These are phyloP conservation scores for Paraphoma sp. DNA, from an alignment of 2,329 filamentous ascomycete species.

Conservation along the genomic window DNA sequence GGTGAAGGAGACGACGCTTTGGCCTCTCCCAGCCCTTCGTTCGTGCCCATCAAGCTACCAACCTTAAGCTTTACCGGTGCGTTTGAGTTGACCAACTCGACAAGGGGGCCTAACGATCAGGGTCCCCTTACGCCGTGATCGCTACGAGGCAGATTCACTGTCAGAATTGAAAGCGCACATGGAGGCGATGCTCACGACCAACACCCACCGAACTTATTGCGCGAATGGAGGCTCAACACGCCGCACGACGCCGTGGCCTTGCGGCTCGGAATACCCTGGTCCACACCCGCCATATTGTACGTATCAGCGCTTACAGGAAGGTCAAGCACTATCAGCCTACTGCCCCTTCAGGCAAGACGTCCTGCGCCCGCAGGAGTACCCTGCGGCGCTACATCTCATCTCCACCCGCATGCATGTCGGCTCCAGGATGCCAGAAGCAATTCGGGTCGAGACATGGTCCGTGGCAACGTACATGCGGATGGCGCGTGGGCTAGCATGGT, in stretches of 20 bases:
- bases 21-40: constrained; percentile 23
- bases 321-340: constrained; percentile 34
- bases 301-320: constrained; percentile 38
- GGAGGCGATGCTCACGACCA: constrained; percentile 27
- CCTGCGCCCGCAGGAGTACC: constrained; percentile 24
- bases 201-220: constrained; percentile 15
- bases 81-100: neutral
- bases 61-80: constrained; percentile 3
- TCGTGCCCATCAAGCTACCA: constrained; percentile 20
- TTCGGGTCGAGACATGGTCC: constrained; percentile 29
- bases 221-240: constrained; percentile 42
- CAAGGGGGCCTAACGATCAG: neutral
- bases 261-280: constrained; percentile 38
- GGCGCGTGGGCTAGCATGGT: constrained; percentile 36
- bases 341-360: constrained; percentile 29
- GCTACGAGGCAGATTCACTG: constrained; percentile 22
- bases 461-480: constrained; percentile 37
- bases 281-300: constrained; percentile 24
- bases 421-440: constrained; percentile 21
- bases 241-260: constrained; percentile 28
- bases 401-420: constrained; percentile 13
- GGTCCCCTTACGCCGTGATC: neutral
- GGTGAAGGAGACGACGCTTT: constrained; percentile 20
- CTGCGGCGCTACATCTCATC: constrained; percentile 35
- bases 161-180: constrained; percentile 12